Conservation (phyloP, 179 eudicot genomes). For the Drosera spatulata region DNA sequence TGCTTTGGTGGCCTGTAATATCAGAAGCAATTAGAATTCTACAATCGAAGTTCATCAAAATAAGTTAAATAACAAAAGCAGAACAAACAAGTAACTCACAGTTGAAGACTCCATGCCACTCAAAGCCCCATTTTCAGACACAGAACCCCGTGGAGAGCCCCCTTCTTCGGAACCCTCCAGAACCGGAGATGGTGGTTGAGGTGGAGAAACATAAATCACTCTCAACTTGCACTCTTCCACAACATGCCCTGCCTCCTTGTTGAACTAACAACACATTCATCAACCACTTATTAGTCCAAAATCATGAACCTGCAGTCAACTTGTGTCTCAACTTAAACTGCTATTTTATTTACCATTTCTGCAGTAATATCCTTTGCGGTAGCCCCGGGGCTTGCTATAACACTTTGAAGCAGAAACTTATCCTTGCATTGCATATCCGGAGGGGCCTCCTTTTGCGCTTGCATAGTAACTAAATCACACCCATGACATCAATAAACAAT, state of each 20-base stretch:
- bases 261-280: conserved; percentile 13
- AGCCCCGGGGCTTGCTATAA: conserved; percentile 28
- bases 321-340: not conserved
- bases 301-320: not conserved
- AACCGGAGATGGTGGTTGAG: conserved; percentile 27
- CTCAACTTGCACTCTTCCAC: conserved; percentile 29
- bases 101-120: conserved; percentile 8
- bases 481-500: no score
- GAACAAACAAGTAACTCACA: conserved; percentile 8
- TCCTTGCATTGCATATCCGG: conserved; percentile 57
- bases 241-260: conserved; percentile 25
- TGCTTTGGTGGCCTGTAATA: conserved; percentile 9
- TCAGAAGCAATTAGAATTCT: not conserved
- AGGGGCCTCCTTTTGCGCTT: conserved; percentile 61
- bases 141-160: conserved; percentile 17
- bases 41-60: no score
- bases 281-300: not conserved
- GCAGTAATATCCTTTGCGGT: conserved; percentile 42
- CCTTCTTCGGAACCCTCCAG: conserved; percentile 7
- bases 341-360: conserved; percentile 33
- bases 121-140: conserved; percentile 13
- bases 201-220: conserved; percentile 29
- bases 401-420: conserved; percentile 54
- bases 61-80: not conserved
- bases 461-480: conserved; percentile 1